Base-by-base conservation (phyloP, 1,139 yeast genomes). In the Candida tropicalis region DNA sequence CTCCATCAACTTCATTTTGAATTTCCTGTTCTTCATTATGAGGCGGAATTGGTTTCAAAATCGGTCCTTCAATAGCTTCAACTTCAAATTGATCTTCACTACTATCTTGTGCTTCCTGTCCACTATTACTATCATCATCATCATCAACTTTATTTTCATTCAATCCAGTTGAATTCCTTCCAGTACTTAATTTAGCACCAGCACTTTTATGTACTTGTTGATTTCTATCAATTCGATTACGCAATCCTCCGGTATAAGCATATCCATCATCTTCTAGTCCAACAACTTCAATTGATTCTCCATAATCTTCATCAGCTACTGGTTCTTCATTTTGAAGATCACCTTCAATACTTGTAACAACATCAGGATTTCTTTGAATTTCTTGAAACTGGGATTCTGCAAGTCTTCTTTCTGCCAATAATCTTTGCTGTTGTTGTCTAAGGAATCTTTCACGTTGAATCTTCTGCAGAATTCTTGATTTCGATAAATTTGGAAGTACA, bases 181-280 rank as follows among this genome's bases (percentile, higher is more conserved):
- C 18, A 13, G 27, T 8, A 23, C 12, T 10, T 13, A 22, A 12
- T n/a, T 22, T 33, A 13, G 18, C 17, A 23, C 9, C 18, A 12
- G 8, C n/a, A 11, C 12, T 12, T 16, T 24, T 7, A 7, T n/a
- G 7, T 18, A n/a, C 12, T 5, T 15, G 23, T 24, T 23, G 25
- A n/a, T 20, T 16, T 16, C 20, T 16, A 10, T 13, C 40, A 32
- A 25, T 28, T 13, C 50, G 40, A 36, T 32, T 36, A 25, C 47
- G 23, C 9, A 45, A 39, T 32, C 40, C 42, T 2, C 46, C 38
- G 15, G 52, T 35, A 28, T 47, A 48, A 8, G 45, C 39, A 41
- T 53, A 53, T 5, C 57, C 57, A 46, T 53, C 57, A 45, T 53
- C 57, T 42, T 53, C 57, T 34, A 49, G 52, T 8, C 40, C 47